Evolutionary conservation across 2,329 filamentous ascomycete species (phyloP), one percentile per base, ranked within the genome.

Genomic region (Cladosporium sp.): DNA sequence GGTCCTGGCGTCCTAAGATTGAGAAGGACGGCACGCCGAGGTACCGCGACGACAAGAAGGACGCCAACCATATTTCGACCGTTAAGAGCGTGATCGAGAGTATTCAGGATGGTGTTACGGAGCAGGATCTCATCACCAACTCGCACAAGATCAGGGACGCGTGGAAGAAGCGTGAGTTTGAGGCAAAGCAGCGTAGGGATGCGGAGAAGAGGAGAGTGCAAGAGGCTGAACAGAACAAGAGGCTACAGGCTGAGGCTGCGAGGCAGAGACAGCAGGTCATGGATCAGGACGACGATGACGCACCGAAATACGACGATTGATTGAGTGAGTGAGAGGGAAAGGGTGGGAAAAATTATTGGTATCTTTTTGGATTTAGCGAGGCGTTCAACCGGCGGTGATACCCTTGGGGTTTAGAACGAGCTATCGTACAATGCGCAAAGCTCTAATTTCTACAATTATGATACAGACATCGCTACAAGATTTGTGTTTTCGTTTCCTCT

Each of bases 11-110:
- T 66, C 92, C 92, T 77, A 84, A 84, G 72, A 74, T 77, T 15
- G 81, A 83, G 66, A 73, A 74, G 34, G 79, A 81, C 62, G 80
- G 80, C 14, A 78, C 77, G 24, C 90, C 95, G 72, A 88, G 93
- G 34, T 94, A 97, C 78, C 86, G 95, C 62, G 93, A 98, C 74
- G 95, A 99, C 79, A 99, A 99, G 80, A 83, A 84, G 32, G 90
- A 97, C 71, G 93, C 92, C 0, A 99, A 99, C 74, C 93, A 98
- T 78, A 90, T 91, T 67, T 88, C 83, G 21, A 94, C 92, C 0
- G 92, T 97, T 1, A 83, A 88, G 30, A 96, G 91, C 76, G 95
- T 99, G 4, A 85, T 97, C 67, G 90, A 94, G 70, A 96, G 92
- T 78, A 98, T 99, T 72, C 85, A 88, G 68, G 92, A 97, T 74